Conservation (phyloP, 2,329 filamentous ascomycete species). For the Pseudogymnoascus verrucosus region DNA sequence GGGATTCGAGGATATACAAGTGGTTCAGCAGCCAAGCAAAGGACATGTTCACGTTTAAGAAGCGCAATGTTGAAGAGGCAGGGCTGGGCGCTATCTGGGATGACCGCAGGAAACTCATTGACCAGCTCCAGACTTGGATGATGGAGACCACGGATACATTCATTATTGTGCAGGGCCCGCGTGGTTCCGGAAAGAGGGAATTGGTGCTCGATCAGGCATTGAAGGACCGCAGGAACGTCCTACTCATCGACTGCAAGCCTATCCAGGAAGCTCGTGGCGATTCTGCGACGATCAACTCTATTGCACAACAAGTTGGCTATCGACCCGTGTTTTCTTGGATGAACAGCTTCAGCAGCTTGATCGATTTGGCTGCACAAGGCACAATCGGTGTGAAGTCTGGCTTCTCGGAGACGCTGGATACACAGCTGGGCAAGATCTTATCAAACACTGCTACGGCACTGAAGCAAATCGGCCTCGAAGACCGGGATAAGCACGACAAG, state of each 20-base stretch:
- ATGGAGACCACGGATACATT: conserved; percentile 86
- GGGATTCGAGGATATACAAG: conserved; percentile 63
- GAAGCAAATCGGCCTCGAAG: conserved; percentile 65
- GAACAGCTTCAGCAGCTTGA: conserved; percentile 85
- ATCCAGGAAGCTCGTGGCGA: conserved; percentile 89
- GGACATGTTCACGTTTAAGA: conserved; percentile 54
- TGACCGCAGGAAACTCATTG: conserved; percentile 76
- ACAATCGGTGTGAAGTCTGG: conserved; percentile 91
- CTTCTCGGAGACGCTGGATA: conserved; percentile 86
- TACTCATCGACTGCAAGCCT: conserved; percentile 87
- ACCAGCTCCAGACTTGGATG: conserved; percentile 76
- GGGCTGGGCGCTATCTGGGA: conserved; percentile 75
- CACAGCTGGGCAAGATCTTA: conserved; percentile 81
- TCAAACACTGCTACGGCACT: conserved; percentile 75
- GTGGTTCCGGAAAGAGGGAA: conserved; percentile 85
- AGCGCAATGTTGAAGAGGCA: conserved; percentile 52
- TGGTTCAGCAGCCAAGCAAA: conserved; percentile 73
- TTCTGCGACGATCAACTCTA: conserved; percentile 70
- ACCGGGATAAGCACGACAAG: conserved; percentile 62
- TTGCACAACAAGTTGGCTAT: conserved; percentile 80
- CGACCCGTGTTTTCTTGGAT: conserved; percentile 92
- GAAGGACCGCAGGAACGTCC: conserved; percentile 64
- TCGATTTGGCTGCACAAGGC: conserved; percentile 87
- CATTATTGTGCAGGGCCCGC: conserved; percentile 85
- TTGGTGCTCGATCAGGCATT: conserved; percentile 80